Evolutionary conservation across 805 yeast genomes (phyloP), one percentile per base, ranked within the genome.

Genomic region (Wickerhamomyces sydowiorum): DNA sequence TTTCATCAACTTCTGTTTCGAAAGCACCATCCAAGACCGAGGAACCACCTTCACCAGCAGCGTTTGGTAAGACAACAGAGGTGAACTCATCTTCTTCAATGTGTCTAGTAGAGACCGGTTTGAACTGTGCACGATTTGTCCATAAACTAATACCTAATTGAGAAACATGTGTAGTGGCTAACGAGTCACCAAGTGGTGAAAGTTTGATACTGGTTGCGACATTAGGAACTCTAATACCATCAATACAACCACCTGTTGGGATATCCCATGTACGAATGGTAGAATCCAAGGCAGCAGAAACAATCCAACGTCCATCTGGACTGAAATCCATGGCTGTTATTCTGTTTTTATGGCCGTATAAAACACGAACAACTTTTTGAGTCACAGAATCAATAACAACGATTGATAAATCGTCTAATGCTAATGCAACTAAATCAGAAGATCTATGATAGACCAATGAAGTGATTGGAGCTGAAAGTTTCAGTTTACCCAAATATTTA

Each of bases 191-290:
- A 42, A 80, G 72, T 2, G 95, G 95, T 14, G 96, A 86, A 49
- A 93, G 76, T 55, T 82, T 78, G 25, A 95, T 70, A 41, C 76
- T 69, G 0, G 97, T 88, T 3, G 84, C 95, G n/a, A 89, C 90
- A 51, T 73, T 78, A 2, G 83, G 79, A 21, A 93, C 73, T 40
- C 69, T 66, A 15, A 91, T 80, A 48, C 96, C 97, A 66, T 93
- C 99, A 43, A 93, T 88, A 62, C 98, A 91, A 1, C 90, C 87
- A 38, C 99, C 98, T 1, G 96, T 85, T 33, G 98, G 98, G 45
- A 93, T 74, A 61, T 93, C 98, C 98, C 98, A 93, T 1, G 96
- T 88, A 56, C 99, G 77, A 38, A 93, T 70, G 0, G 98, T 89
- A 2, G 86, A 73, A 59, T 93, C 99, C 46, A 89, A 69, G 1